Evolutionary conservation across 75 land plant species (phyloP), one percentile per base, ranked within the genome.

Genomic region (Sequoia sempervirens): DNA sequence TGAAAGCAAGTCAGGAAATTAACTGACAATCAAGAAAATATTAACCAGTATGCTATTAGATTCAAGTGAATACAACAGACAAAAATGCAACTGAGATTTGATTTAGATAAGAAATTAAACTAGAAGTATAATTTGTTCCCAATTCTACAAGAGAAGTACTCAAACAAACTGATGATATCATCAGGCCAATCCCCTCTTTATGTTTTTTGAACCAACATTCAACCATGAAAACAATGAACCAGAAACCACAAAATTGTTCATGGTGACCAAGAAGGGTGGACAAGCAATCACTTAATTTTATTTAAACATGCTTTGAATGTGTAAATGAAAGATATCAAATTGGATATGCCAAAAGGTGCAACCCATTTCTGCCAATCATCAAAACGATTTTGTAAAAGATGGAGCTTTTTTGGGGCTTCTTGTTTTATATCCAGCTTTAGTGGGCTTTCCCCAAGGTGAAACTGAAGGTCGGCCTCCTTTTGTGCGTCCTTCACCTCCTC

Each of bases 401-500:
- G 1, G n/a, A 61, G 66, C 28, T 70, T 32, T 70, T 70, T 32
- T 70, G 32, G 73, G 73, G 73, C 36, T 30, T 70, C 80, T 10
- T 40, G 79, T 46, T 75, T 75, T 26, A 73, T 26, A 83, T 28
- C 84, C 79, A 40, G 52, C 79, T 83, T 83, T 83, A 18, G 78
- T 83, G 58, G 84, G 84, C 75, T 72, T 83, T 28, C 85, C 85
- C 85, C 80, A 50, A 46, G 79, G 85, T n/a, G 85, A 84, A 47
- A 84, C 80, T 17, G 54, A 84, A 84, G 80, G 56, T 75, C 80
- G 70, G 32, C 85, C 85, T 52, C 85, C 85, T 75, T 84, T 84
- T 37, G 61, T 84, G 66, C 61, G 80, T 53, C 85, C 85, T 61
- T 84, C 85, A 50, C 80, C 85, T 84, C 85, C 80, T 41, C 89